Base-by-base conservation (phyloP, 2,329 filamentous ascomycete species). In the Apiospora malaysiana region DNA sequence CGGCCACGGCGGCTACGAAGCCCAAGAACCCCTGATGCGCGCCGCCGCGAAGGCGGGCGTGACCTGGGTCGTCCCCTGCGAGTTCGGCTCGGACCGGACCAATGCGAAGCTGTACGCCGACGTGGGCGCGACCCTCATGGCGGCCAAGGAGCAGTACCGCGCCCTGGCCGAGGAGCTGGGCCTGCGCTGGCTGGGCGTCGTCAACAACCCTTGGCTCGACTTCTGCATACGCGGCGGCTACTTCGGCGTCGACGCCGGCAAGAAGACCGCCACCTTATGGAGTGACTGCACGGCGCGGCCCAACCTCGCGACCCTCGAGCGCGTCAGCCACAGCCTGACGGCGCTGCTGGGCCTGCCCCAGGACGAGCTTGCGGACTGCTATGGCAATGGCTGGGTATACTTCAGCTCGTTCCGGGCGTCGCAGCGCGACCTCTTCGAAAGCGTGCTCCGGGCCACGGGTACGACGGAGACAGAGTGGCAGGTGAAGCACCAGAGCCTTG, bases 251-350 rank as follows among this genome's bases (percentile, higher is more conserved):
- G 76, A 82, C 70, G 25, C 79, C 46, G 76, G 75, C 70, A 73
- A 73, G 2, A 75, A 75, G 51, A 78, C 74, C 8, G 81, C 79
- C 9, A 71, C 73, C 7, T 72, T 83, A 59, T 78, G 75, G 66
- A 77, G 79, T 70, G 74, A 76, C 16, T 80, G 80, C n/a, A 74
- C 77, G 46, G 71, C 69, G 1, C 77, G 74, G 47, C 74, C 74
- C 14, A 80, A 77, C 68, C 75, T 77, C 69, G 76, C 80, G 2
- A 81, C 77, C 10, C 70, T 81, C 4, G 71, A 70, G 37, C 77
- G 78, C 18, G 79, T 81, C 0, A 82, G 81, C 18, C 78, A 78
- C 43, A 74, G 80, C n/a, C 73, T 81, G 8, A 80, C 81, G 9
- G 77, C 75, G 43, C 73, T 81, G 4, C 73, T 84, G 16, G 76